These are phyloP conservation scores for Fusarium denticulatum DNA, from an alignment of 2,329 filamentous ascomycete species.

Conservation along the genomic window DNA sequence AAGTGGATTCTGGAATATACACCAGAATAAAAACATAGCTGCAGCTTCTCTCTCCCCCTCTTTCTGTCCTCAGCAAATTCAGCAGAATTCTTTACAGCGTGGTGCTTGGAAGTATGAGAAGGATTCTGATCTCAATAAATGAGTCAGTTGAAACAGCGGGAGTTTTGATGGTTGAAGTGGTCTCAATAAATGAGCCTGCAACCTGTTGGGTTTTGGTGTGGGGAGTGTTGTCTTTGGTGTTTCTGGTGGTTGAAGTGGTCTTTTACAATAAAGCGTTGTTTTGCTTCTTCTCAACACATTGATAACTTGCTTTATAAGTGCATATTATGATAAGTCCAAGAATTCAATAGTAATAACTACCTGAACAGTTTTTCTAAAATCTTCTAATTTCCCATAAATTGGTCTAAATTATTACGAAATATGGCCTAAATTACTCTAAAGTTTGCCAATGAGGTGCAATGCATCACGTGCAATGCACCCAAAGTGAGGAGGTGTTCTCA, in stretches of 20 bases:
- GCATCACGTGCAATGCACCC: not conserved
- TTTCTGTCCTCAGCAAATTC: not conserved
- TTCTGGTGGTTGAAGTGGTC: not conserved
- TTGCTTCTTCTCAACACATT: not conserved
- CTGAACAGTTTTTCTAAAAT: accelerated
- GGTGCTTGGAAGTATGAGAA: not conserved
- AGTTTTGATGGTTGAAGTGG: not conserved
- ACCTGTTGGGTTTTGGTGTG: not conserved
- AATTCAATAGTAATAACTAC: not conserved
- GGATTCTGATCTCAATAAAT: not conserved
- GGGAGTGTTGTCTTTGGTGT: not conserved
- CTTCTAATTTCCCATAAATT: not conserved
- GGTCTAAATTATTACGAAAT: not conserved
- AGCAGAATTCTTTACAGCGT: not conserved
- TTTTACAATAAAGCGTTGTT: not conserved
- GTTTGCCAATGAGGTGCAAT: not conserved
- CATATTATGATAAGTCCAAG: not conserved
- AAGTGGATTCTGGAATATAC: not conserved
- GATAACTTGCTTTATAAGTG: not conserved
- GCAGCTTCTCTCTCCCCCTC: not conserved
- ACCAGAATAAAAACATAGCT: not conserved
- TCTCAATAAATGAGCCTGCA: not conserved
- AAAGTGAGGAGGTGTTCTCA: not conserved
- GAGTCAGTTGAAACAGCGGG: not conserved
- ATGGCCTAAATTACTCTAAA: not conserved